These are phyloP conservation scores for Chenopodium quinoa DNA, from an alignment of 148 eudicot species.

Conservation along the genomic window DNA sequence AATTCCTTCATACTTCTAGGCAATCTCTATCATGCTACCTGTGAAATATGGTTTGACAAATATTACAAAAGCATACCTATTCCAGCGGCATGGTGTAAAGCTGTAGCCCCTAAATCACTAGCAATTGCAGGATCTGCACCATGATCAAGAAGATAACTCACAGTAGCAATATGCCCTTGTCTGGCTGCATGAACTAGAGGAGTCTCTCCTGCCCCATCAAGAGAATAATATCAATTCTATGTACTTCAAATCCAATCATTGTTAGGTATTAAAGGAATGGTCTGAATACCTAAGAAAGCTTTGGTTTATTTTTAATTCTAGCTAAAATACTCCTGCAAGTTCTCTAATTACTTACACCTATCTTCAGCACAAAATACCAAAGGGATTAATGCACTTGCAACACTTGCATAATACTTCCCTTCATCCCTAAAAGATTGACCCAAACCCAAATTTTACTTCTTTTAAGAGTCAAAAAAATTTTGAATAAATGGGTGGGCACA, in stretches of 20 bases:
- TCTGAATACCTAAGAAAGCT: neutral
- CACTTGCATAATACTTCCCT: no score
- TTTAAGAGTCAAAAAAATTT: no score
- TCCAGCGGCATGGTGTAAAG: slow-evolving; percentile 92
- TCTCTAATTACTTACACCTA: neutral
- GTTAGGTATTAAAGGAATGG: neutral
- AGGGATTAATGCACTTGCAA: neutral
- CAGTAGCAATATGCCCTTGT: slow-evolving; percentile 74
- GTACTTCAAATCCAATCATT: neutral
- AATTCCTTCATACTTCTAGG: neutral
- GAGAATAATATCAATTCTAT: neutral
- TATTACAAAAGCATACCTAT: slow-evolving; percentile 45
- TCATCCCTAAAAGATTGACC: no score
- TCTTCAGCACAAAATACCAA: neutral
- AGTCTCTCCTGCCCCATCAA: slow-evolving; percentile 65
- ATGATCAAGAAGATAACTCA: slow-evolving; percentile 70
- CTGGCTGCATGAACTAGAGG: slow-evolving; percentile 93
- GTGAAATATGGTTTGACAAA: neutral
- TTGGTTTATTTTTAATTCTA: neutral
- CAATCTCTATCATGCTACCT: no score
- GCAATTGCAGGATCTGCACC: slow-evolving; percentile 75
- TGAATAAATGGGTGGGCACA: no score
- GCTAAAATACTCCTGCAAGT: neutral
- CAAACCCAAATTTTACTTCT: no score
- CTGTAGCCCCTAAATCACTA: slow-evolving; percentile 89